Evolutionary conservation across 2,329 filamentous ascomycete species (phyloP).

Genomic region (Fusarium sp.): DNA sequence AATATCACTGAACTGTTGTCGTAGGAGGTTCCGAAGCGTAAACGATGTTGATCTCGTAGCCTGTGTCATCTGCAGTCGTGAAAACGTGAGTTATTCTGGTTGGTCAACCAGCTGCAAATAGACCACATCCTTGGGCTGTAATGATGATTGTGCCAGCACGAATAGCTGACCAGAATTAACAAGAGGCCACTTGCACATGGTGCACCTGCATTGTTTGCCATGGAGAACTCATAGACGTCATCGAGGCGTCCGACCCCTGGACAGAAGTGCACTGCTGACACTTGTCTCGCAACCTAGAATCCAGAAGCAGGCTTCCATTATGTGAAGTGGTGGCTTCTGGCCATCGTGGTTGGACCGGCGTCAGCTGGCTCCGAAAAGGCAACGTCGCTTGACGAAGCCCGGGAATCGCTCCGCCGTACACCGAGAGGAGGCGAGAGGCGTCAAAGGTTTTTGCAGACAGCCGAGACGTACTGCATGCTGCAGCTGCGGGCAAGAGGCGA

Average conservation of each 20-base stretch:
- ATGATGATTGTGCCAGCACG: no score
- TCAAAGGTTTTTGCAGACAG: conserved; percentile 8
- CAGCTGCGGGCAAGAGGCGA: conserved; percentile 42
- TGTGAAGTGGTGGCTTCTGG: conserved; percentile 1
- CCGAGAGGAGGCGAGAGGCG: conserved; percentile 31
- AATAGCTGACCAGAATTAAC: neutral
- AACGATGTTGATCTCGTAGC: neutral
- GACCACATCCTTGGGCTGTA: neutral
- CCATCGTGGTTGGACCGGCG: conserved; percentile 22
- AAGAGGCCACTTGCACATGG: neutral
- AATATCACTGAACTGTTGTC: neutral
- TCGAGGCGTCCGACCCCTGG: conserved; percentile 6
- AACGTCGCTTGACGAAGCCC: conserved; percentile 33
- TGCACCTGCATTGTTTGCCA: conserved; percentile 20
- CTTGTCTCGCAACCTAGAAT: neutral
- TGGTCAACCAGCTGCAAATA: neutral
- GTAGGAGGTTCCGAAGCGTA: neutral
- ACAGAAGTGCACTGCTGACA: neutral
- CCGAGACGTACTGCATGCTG: conserved; percentile 38
- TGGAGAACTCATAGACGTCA: conserved; percentile 5
- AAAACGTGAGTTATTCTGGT: conserved; percentile 1
- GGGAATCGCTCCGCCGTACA: conserved; percentile 24
- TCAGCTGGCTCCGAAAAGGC: conserved; percentile 22
- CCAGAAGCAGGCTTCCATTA: neutral
- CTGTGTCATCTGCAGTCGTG: neutral